Percentiles rank a stretch among this genome's conserved stretches.
Conservation (phyloP, 768 basidiomycete species). For the Lentinula guzmanii region DNA sequence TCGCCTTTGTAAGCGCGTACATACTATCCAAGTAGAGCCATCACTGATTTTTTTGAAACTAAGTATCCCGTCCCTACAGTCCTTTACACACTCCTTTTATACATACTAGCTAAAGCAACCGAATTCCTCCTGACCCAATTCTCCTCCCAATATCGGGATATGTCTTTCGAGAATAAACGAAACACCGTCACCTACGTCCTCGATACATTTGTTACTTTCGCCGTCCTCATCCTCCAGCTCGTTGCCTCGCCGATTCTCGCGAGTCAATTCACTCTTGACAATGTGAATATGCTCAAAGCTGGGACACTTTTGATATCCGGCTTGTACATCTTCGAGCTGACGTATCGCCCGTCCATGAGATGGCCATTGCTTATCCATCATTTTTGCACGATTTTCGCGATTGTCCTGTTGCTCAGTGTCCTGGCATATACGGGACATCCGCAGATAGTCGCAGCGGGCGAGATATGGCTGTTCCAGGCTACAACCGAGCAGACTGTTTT, state of each 20-base stretch:
- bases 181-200: neutral
- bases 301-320: neutral
- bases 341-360: neutral
- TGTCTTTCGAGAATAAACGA: neutral
- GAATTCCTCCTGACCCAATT: neutral
- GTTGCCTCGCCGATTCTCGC: neutral
- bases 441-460: neutral
- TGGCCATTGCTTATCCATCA: neutral
- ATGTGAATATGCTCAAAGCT: neutral
- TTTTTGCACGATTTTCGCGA: constrained; percentile 1
- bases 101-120: neutral
- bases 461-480: constrained; percentile 2
- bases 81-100: neutral
- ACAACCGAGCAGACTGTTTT: constrained; percentile 4
- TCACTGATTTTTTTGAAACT: neutral
- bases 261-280: neutral
- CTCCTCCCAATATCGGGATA: neutral
- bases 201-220: neutral
- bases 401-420: constrained; percentile 3
- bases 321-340: neutral
- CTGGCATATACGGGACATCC: neutral
- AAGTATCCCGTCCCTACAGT: neutral
- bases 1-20: neutral
- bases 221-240: neutral
- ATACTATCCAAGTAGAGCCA: neutral